These are phyloP conservation scores for Paecilomyces sp. DNA, from an alignment of 2,329 filamentous ascomycete genomes.

Conservation along the genomic window DNA sequence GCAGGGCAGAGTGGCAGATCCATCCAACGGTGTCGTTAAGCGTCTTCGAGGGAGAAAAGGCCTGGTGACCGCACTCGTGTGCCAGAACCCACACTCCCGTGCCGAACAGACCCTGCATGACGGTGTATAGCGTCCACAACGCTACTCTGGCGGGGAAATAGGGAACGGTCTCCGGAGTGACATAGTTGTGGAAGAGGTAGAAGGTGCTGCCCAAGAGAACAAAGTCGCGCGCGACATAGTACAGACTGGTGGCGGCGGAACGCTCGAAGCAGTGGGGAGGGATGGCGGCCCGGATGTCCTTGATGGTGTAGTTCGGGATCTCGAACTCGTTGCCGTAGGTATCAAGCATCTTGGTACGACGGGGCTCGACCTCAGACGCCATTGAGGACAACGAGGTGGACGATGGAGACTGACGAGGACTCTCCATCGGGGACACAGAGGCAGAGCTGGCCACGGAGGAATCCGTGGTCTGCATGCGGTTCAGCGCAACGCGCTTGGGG, in stretches of 20 bases:
- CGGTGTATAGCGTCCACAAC: conserved; percentile 62
- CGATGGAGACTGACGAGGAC: conserved; percentile 61
- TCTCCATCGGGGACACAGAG: conserved; percentile 51
- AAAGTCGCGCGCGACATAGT: conserved; percentile 80
- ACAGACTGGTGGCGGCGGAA: conserved; percentile 65
- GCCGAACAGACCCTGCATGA: conserved; percentile 85
- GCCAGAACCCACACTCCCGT: conserved; percentile 95
- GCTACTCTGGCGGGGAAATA: conserved; percentile 58
- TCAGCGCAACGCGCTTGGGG: conserved; percentile 40
- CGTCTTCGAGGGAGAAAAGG: conserved; percentile 86
- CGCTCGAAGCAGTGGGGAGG: conserved; percentile 96
- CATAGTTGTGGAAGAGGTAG: conserved; percentile 79
- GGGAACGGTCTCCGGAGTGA: conserved; percentile 77
- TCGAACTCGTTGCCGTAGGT: conserved; percentile 93
- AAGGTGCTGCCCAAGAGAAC: conserved; percentile 68
- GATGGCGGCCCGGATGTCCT: conserved; percentile 93
- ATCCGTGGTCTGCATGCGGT: conserved; percentile 47
- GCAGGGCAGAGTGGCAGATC: conserved; percentile 77
- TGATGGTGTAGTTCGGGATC: conserved; percentile 93
- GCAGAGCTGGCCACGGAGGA: conserved; percentile 50
- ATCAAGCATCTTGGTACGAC: conserved; percentile 61
- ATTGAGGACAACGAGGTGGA: conserved; percentile 90
- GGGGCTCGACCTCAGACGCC: conserved; percentile 57
- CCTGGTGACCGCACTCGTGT: conserved; percentile 95
- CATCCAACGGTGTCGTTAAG: conserved; percentile 91